Evolutionary conservation across 2,329 filamentous ascomycete genomes (phyloP).

Genomic region (Pseudogymnoascus verrucosus): DNA sequence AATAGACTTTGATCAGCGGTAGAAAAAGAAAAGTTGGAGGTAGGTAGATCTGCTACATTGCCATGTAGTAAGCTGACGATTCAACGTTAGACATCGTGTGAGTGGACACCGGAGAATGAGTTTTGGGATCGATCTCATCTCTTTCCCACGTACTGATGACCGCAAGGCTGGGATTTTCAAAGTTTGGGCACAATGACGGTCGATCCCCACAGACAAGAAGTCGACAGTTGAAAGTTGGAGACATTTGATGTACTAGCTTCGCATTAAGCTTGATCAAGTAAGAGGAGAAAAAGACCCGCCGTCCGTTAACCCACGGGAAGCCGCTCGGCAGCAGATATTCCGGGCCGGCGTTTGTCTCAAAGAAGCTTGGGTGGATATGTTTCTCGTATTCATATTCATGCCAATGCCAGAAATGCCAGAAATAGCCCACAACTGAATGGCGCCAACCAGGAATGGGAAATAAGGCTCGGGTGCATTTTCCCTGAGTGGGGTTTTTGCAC

Average conservation of each 20-base stretch:
- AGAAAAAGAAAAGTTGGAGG: not conserved
- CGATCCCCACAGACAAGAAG: constrained; percentile 9
- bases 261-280: not conserved
- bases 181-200: constrained; percentile 16
- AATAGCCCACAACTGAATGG: not conserved
- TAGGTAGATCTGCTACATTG: not conserved
- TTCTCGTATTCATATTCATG: constrained; percentile 2
- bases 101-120: not conserved
- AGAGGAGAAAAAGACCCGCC: not conserved
- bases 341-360: not conserved
- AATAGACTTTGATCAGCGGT: not conserved
- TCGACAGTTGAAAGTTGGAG: not conserved
- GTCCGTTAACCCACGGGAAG: not conserved
- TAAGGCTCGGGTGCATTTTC: not conserved
- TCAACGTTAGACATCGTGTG: not conserved
- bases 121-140: not conserved
- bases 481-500: not conserved
- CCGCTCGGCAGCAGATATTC: not conserved
- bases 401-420: not conserved
- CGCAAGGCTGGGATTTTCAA: not conserved
- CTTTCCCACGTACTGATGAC: not conserved
- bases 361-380: not conserved
- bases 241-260: not conserved
- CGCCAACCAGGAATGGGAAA: not conserved
- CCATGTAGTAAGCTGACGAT: not conserved